phyloP scores from a whole-genome alignment of 805 yeast species.

The Zygoascus bituminiphila region DNA sequence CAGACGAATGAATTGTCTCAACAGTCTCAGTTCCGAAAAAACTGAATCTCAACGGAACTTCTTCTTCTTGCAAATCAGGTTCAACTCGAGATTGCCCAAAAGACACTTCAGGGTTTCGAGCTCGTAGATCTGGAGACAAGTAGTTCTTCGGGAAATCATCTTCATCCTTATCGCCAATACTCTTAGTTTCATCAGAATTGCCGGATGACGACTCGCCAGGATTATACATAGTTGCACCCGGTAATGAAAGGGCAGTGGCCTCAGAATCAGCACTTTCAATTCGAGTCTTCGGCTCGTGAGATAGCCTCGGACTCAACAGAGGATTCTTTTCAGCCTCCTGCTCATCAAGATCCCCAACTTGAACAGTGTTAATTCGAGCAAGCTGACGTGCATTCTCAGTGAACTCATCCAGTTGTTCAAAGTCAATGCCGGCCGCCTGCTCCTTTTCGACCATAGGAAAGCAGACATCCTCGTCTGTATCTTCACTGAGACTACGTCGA shows the following conservation, averaged over 20 bases:
- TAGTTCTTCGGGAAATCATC: neutral
- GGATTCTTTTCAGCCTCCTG: neutral
- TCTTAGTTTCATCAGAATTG: neutral
- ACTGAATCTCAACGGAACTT: constrained; percentile 44
- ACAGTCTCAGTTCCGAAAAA: constrained; percentile 76
- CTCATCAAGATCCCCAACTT: neutral
- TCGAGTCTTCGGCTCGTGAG: neutral
- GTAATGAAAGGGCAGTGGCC: neutral
- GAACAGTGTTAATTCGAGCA: neutral
- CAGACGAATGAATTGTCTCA: constrained; percentile 85
- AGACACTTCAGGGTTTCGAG: neutral
- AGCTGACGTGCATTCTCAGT: constrained; percentile 30
- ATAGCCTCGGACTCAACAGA: neutral
- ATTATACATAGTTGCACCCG: neutral
- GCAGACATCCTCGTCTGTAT: constrained; percentile 95
- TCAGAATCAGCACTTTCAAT: neutral
- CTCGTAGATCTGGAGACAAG: neutral
- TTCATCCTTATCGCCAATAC: neutral
- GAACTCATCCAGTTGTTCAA: constrained; percentile 82
- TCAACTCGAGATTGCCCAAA: constrained; percentile 1
- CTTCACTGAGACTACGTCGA: constrained; percentile 50
- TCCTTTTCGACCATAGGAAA: constrained; percentile 76
- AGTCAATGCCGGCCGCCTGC: constrained; percentile 71
- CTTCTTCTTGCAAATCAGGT: neutral
- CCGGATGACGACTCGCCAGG: neutral